Evolutionary conservation across 306 rosid genomes (phyloP).

Genomic region (Ormosia emarginata): DNA sequence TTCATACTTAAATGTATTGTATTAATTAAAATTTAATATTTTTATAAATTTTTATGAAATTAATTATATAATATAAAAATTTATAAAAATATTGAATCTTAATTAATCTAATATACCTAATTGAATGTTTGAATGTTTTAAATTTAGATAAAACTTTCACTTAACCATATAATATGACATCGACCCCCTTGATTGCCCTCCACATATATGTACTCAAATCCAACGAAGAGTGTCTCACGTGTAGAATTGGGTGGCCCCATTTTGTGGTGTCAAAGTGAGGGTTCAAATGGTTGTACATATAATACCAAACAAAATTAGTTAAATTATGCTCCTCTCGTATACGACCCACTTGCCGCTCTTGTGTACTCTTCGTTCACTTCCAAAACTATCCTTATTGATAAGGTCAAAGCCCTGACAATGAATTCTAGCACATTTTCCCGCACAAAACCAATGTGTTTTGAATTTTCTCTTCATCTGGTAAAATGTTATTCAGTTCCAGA

Average conservation of each 20-base stretch:
- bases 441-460: background rate
- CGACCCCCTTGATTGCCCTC: background rate
- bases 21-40: no score
- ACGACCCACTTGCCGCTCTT: background rate
- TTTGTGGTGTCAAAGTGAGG: background rate
- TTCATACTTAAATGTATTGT: no score
- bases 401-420: background rate
- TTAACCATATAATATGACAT: background rate
- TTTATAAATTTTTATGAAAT: no score
- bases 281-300: background rate
- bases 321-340: background rate
- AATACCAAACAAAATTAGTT: conserved; percentile 11
- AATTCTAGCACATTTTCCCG: background rate
- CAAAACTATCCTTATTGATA: conserved; percentile 27
- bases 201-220: background rate
- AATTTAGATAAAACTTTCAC: no score
- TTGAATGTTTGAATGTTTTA: no score
- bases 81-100: no score
- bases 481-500: background rate
- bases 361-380: conserved; percentile 25
- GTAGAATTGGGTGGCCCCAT: background rate
- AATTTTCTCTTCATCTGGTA: background rate
- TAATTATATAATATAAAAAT: no score
- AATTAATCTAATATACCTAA: no score
- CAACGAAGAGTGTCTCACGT: background rate